Percentiles rank a stretch among this genome's conserved stretches.
Conservation (phyloP, 129 eudicot species). For the Flaveria bidentis region DNA sequence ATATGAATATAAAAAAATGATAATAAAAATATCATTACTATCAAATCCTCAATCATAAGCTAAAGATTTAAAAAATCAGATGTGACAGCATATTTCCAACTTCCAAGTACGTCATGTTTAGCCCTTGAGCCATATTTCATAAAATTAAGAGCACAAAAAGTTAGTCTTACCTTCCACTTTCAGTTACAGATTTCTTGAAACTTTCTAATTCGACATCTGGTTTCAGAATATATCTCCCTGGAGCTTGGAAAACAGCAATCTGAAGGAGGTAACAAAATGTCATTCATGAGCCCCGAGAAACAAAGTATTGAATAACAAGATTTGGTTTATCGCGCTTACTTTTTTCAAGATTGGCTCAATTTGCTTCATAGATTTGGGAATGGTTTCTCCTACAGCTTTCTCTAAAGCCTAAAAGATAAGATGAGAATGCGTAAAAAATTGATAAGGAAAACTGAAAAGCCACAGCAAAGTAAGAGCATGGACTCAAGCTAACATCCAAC, state of each 20-base stretch:
- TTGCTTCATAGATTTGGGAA: constrained; percentile 69
- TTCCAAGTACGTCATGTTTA: neutral
- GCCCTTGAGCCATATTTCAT: neutral
- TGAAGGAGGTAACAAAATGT: constrained; percentile 37
- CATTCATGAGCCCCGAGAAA: constrained; percentile 16
- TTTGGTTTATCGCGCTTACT: constrained; percentile 42
- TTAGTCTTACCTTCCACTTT: constrained; percentile 65
- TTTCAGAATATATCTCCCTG: constrained; percentile 84
- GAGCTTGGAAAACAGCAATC: constrained; percentile 79
- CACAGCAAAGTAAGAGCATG: constrained; percentile 14
- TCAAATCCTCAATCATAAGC: neutral
- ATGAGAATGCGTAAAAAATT: constrained; percentile 18
- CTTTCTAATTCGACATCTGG: constrained; percentile 61
- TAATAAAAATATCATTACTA: neutral
- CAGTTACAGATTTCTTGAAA: constrained; percentile 49
- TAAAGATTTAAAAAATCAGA: neutral
- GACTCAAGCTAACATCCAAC: neutral
- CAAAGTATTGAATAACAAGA: constrained; percentile 3
- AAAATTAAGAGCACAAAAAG: neutral
- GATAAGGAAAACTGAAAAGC: constrained; percentile 17
- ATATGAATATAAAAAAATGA: neutral
- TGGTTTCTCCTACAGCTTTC: constrained; percentile 47
- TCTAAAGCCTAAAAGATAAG: constrained; percentile 62
- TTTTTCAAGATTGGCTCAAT: constrained; percentile 81
- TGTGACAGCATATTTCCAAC: constrained; percentile 6